Evolutionary conservation across 371 early-diverging fungal genomes (phyloP), one percentile per base, ranked within the genome.

Genomic region (Vairimorpha necatrix): DNA sequence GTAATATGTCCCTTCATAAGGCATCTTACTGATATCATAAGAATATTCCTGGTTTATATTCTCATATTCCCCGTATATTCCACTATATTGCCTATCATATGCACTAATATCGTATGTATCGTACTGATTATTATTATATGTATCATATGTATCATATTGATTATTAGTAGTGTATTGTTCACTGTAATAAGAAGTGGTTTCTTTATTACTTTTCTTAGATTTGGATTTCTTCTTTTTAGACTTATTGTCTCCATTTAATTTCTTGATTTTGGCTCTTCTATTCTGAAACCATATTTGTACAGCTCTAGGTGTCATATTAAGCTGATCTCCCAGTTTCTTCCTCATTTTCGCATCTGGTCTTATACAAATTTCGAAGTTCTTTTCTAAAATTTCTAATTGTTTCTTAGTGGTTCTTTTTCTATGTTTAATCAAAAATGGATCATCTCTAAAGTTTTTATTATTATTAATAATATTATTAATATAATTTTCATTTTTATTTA

Each of bases 261-360:
- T 75, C 56, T 63, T 84, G 42, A 67, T 69, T 62, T 83, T 85
- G 28, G 82, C 82, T 68, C 84, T 74, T 56, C 82, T 84, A 53
- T 82, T 82, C 54, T 82, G 83, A 58, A 82, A 82, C 83, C 83
- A 82, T 22, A 82, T 78, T 61, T 82, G 83, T 30, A 82, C 67
- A 2, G 75, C 47, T 42, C 80, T 66, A 18, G 62, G 50, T 24
- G 77, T 67, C 20, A 82, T 74, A 33, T 72, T 73, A n/a, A 82
- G 73, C 22, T 80, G 38, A 34, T 76, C 22, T 3, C 80, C 83
- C 24, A 82, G 54, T 20, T 82, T 75, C 13, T 74, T 61, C 47
- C 83, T 50, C 38, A 75, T 74, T 50, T 79, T 54, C 28, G 28
- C 47, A 26, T 77, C 67, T 26, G 83, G 83, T 69, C 69, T 80